phyloP scores from a whole-genome alignment of 805 yeast species.

The Tetrapisispora arboricola region DNA sequence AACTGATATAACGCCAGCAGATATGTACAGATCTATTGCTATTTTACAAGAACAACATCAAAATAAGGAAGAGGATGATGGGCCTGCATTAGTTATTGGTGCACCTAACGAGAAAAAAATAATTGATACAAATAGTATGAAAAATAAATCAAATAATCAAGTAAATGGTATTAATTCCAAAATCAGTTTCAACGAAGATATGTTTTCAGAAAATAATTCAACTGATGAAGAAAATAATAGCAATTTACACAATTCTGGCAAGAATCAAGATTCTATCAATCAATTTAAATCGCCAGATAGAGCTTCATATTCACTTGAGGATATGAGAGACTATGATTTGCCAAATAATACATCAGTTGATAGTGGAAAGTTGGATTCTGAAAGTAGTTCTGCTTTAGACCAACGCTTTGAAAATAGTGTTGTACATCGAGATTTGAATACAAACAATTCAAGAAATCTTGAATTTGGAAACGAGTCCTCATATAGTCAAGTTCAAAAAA shows the following conservation, averaged over 20 bases:
- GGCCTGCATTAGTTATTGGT: conserved; percentile 66
- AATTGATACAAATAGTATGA: background rate
- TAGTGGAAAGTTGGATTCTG: background rate
- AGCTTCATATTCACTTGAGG: background rate
- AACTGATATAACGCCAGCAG: conserved; percentile 63
- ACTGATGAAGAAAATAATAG: background rate
- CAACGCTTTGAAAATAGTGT: background rate
- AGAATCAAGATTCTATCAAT: background rate
- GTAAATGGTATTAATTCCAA: background rate
- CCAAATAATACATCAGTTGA: background rate
- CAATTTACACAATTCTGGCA: background rate
- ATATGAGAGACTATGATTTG: background rate
- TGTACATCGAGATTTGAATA: background rate
- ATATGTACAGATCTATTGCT: conserved; percentile 73
- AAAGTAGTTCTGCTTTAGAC: background rate
- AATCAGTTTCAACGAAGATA: background rate
- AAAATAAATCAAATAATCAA: background rate
- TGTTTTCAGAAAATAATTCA: background rate
- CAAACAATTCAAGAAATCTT: background rate
- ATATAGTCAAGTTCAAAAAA: background rate
- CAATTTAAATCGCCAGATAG: background rate
- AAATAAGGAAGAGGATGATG: conserved; percentile 45
- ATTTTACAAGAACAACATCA: conserved; percentile 54
- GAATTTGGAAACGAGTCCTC: background rate
- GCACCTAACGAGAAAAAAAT: conserved; percentile 40